A percentile compares a stretch with the other conserved stretches of the same genome.
Evolutionary conservation across 352 stramenopile species (phyloP).

Genomic region (Globisporangium middletonii): DNA sequence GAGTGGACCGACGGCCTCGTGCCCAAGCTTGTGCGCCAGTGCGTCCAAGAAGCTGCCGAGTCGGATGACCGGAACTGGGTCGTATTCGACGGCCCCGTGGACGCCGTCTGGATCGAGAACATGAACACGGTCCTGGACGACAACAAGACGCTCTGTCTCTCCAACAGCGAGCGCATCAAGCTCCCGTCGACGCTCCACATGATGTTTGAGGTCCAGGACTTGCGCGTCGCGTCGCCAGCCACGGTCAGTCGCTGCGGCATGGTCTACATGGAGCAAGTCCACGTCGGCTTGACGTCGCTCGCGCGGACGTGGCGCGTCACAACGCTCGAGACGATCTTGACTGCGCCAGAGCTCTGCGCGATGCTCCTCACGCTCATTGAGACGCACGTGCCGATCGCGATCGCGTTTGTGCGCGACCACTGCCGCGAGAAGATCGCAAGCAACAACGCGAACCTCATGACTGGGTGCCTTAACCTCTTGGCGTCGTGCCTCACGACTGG

Average conservation of each 20-base stretch:
- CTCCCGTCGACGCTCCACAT: conserved; percentile 84
- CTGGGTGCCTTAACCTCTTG: conserved; percentile 84
- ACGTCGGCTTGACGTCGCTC: conserved; percentile 70
- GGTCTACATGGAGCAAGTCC: conserved; percentile 91
- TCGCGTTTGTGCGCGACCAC: conserved; percentile 87
- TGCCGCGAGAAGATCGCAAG: conserved; percentile 86
- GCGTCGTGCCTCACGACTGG: conserved; percentile 58
- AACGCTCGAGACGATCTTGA: conserved; percentile 63
- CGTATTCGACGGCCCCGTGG: conserved; percentile 87
- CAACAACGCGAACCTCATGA: conserved; percentile 87
- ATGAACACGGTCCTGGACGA: conserved; percentile 90
- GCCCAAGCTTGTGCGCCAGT: conserved; percentile 90
- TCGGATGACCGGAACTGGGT: conserved; percentile 88
- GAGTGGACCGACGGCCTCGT: conserved; percentile 94
- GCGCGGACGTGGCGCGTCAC: conserved; percentile 72
- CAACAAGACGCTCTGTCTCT: conserved; percentile 85
- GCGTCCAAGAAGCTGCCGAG: conserved; percentile 69
- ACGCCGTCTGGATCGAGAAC: conserved; percentile 93
- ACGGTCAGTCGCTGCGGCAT: conserved; percentile 89
- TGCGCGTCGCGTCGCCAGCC: conserved; percentile 83
- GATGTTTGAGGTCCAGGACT: conserved; percentile 92
- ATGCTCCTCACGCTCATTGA: conserved; percentile 77
- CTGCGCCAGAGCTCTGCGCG: conserved; percentile 42
- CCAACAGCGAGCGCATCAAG: conserved; percentile 87
- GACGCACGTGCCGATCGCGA: conserved; percentile 71